Evolutionary conservation across 2,329 filamentous ascomycete genomes (phyloP).

Genomic region (Hypoxylon sp.): DNA sequence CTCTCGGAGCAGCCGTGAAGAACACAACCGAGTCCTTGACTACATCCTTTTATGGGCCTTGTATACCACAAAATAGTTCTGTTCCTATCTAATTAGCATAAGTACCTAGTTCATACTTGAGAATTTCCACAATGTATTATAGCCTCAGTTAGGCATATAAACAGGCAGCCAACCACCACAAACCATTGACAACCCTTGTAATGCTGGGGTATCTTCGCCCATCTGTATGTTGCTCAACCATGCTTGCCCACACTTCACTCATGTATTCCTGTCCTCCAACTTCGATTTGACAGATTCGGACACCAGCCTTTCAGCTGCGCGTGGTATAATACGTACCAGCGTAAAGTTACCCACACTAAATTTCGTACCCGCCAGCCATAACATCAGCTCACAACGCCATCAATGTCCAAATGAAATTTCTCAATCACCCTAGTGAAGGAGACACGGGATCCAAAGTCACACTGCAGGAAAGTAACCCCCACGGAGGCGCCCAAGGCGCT

Average conservation of each 20-base stretch:
- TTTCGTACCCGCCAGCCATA: slow-evolving; percentile 39
- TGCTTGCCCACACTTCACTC: slow-evolving; percentile 38
- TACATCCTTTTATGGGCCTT: slow-evolving; percentile 51
- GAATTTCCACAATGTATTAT: background rate
- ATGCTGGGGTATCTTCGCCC: slow-evolving; percentile 28
- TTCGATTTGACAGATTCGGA: slow-evolving; percentile 29
- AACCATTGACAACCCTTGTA: background rate
- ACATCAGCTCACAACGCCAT: slow-evolving; percentile 7
- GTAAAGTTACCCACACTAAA: slow-evolving; percentile 39
- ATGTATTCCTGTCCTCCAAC: slow-evolving; percentile 16
- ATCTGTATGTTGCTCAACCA: slow-evolving; percentile 44
- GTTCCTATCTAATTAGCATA: slow-evolving; percentile 44
- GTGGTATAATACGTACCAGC: slow-evolving; percentile 52
- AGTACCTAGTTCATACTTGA: background rate
- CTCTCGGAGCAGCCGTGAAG: slow-evolving; percentile 55
- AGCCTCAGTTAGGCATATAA: background rate
- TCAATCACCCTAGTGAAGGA: slow-evolving; percentile 55
- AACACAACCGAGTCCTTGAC: slow-evolving; percentile 56
- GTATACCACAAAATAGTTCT: slow-evolving; percentile 52
- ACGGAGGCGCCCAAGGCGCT: slow-evolving; percentile 10
- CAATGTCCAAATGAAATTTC: slow-evolving; percentile 50
- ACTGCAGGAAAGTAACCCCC: slow-evolving; percentile 52
- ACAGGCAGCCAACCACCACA: background rate
- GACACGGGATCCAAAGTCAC: slow-evolving; percentile 58
- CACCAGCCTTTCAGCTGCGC: slow-evolving; percentile 15